These are phyloP conservation scores for Obelidium mucronatum DNA, from an alignment of 192 early-diverging fungal species.

Conservation along the genomic window DNA sequence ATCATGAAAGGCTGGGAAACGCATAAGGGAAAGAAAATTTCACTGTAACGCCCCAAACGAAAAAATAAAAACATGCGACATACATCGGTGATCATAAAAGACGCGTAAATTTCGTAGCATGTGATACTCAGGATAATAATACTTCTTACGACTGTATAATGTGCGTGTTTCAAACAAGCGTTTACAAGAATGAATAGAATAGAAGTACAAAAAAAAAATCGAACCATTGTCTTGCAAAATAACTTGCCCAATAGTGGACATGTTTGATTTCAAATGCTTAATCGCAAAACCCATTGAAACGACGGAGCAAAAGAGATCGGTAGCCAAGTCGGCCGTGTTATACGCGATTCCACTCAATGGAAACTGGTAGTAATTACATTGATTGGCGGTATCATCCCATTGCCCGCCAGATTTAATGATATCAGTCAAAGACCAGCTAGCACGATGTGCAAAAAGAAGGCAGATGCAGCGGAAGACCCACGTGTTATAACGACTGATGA, in stretches of 20 bases:
- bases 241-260: not conserved
- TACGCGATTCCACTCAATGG: not conserved
- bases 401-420: not conserved
- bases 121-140: no score
- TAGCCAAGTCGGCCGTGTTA: not conserved
- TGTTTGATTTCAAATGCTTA: not conserved
- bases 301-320: not conserved
- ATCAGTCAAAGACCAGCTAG: not conserved
- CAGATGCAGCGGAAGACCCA: not conserved
- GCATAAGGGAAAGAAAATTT: no score
- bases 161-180: no score
- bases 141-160: no score
- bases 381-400: not conserved
- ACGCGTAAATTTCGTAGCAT: no score
- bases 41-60: no score
- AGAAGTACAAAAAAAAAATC: no score
- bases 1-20: no score
- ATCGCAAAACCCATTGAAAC: not conserved
- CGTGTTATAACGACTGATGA: not conserved
- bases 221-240: not conserved
- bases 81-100: no score
- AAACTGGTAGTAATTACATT: not conserved
- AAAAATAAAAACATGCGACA: no score
- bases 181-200: no score
- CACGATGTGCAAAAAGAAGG: not conserved